phyloP scores from a whole-genome alignment of 768 basidiomycete genomes.

The Strobilomyces dryophilus region DNA sequence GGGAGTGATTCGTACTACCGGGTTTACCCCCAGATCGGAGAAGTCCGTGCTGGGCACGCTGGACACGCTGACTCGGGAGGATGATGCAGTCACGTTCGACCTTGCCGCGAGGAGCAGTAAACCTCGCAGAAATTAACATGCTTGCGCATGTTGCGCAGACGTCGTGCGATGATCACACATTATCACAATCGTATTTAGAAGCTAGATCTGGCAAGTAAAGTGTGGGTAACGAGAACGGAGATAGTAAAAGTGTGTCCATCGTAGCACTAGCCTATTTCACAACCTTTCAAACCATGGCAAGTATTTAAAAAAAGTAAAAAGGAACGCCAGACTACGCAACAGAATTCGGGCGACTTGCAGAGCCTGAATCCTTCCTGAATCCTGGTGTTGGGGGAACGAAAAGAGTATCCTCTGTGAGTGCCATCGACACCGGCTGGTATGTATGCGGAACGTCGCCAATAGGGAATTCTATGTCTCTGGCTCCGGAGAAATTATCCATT shows the following conservation, averaged over 20 bases:
- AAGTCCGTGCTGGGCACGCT: constrained; percentile 25
- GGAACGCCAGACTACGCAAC: constrained; percentile 30
- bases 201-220: constrained; percentile 9
- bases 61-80: constrained; percentile 22
- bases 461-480: constrained; percentile 36
- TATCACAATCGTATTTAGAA: neutral
- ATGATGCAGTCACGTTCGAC: constrained; percentile 27
- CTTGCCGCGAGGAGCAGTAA: constrained; percentile 27
- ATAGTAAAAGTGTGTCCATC: constrained; percentile 9
- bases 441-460: constrained; percentile 40
- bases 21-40: constrained; percentile 15
- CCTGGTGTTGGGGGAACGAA: constrained; percentile 55
- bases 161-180: neutral
- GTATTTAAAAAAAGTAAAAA: neutral
- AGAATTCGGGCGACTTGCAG: constrained; percentile 40
- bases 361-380: constrained; percentile 39
- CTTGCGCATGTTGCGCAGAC: constrained; percentile 1
- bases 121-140: constrained; percentile 19
- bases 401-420: constrained; percentile 43
- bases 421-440: constrained; percentile 71
- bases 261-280: neutral
- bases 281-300: constrained; percentile 3
- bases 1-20: constrained; percentile 11
- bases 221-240: neutral
- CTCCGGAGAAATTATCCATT: constrained; percentile 35